These are phyloP conservation scores for Acidiella bohemica DNA, from an alignment of 495 filamentous ascomycete species.

Conservation along the genomic window DNA sequence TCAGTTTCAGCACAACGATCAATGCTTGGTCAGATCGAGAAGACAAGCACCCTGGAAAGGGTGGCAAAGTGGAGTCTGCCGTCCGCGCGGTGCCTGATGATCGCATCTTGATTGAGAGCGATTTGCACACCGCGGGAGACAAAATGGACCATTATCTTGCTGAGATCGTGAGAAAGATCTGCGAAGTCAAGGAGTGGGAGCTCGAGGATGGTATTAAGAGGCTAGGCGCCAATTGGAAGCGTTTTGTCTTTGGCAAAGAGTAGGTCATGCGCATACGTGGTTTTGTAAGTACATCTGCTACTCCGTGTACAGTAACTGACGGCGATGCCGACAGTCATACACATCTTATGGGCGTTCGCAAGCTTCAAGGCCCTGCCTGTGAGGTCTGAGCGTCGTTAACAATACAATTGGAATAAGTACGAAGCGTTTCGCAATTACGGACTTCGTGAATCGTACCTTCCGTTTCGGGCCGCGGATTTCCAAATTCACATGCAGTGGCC, in stretches of 20 bases:
- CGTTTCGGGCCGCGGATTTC: no score
- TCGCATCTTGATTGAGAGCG: conserved; percentile 73
- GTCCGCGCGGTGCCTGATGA: conserved; percentile 65
- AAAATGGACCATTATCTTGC: conserved; percentile 70
- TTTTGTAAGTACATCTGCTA: no score
- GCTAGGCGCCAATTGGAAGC: conserved; percentile 64
- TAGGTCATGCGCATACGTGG: no score
- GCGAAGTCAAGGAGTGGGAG: conserved; percentile 63
- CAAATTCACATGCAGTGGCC: no score
- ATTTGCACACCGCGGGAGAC: conserved; percentile 72
- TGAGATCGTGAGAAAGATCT: conserved; percentile 57
- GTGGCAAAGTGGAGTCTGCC: conserved; percentile 43
- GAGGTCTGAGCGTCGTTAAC: no score
- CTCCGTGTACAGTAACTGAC: no score
- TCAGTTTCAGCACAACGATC: conserved; percentile 75
- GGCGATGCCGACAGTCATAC: no score
- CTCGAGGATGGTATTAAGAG: conserved; percentile 55
- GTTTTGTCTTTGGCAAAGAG: conserved; percentile 68
- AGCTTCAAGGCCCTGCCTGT: no score
- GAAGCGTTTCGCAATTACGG: no score
- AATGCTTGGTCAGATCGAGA: conserved; percentile 52
- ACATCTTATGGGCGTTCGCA: no score
- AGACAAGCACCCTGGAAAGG: not conserved
- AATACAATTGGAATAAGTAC: no score
- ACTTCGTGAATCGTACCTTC: no score